Evolutionary conservation across 169 alveolate species (phyloP).

Genomic region (Cytauxzoon felis): DNA sequence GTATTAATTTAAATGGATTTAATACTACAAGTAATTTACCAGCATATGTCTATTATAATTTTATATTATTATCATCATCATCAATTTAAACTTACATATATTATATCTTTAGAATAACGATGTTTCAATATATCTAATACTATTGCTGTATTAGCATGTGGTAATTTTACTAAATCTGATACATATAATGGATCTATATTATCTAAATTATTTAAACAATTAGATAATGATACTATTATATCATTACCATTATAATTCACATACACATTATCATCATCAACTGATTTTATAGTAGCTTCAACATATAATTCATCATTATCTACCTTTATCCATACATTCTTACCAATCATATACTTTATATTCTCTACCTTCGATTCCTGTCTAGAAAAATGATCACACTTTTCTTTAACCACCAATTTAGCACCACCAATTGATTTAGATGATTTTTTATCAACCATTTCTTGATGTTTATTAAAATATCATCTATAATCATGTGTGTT

Average conservation of each 20-base stretch:
- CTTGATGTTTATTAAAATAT: too few relatives aligned
- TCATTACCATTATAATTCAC: constrained; percentile 45
- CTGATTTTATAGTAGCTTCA: constrained; percentile 46
- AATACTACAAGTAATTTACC: constrained; percentile 79
- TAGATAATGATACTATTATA: constrained; percentile 9
- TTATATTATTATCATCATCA: constrained; percentile 38
- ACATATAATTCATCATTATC: constrained; percentile 56
- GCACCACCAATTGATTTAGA: constrained; percentile 25
- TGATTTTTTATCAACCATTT: too few relatives aligned
- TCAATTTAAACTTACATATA: constrained; percentile 20
- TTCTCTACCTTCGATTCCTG: constrained; percentile 59
- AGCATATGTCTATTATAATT: constrained; percentile 73
- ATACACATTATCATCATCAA: constrained; percentile 20
- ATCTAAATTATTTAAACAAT: constrained; percentile 49
- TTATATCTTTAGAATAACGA: constrained; percentile 28
- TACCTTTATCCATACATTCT: constrained; percentile 51
- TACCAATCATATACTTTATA: constrained; percentile 41
- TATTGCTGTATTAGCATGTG: constrained; percentile 65
- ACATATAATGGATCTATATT: constrained; percentile 29
- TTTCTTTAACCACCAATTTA: constrained; percentile 16
- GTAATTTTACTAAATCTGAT: constrained; percentile 52
- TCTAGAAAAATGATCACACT: constrained; percentile 48
- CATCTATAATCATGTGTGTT: too few relatives aligned
- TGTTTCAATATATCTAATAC: constrained; percentile 45
- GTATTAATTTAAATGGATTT: constrained; percentile 77